Percentiles rank a stretch among this genome's conserved stretches.
phyloP scores from a whole-genome alignment of 352 stramenopile species.

The Globisporangium polare region DNA sequence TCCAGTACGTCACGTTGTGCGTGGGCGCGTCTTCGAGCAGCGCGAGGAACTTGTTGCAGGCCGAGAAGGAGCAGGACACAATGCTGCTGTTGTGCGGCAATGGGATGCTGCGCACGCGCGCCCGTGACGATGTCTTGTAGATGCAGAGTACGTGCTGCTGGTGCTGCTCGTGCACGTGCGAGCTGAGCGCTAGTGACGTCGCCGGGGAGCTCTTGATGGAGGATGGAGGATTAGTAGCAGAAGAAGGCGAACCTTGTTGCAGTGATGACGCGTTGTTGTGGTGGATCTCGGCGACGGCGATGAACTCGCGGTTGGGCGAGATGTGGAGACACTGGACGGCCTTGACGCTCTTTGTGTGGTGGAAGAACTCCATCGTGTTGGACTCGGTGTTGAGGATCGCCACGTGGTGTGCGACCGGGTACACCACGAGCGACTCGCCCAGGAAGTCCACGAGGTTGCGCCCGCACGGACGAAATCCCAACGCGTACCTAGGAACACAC shows the following conservation, averaged over 20 bases:
- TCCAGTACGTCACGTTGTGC: constrained; percentile 78
- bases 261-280: constrained; percentile 20
- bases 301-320: constrained; percentile 59
- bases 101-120: constrained; percentile 38
- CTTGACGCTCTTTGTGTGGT: constrained; percentile 47
- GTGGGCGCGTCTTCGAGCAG: constrained; percentile 67
- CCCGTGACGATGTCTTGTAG: constrained; percentile 47
- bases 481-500: constrained; percentile 29
- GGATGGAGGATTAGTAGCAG: neutral
- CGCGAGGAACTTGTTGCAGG: constrained; percentile 73
- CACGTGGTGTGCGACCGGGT: constrained; percentile 65
- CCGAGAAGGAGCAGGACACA: constrained; percentile 63
- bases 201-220: constrained; percentile 4
- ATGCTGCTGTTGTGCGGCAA: constrained; percentile 53
- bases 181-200: constrained; percentile 13
- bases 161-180: constrained; percentile 21
- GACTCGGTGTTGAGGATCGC: constrained; percentile 56
- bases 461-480: constrained; percentile 39
- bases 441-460: constrained; percentile 53
- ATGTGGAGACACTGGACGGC: constrained; percentile 65
- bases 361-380: constrained; percentile 68
- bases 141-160: constrained; percentile 55
- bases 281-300: constrained; percentile 62
- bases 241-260: neutral
- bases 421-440: constrained; percentile 51